A percentile compares a stretch with the other conserved stretches of the same genome.
Evolutionary conservation across 2,329 filamentous ascomycete species (phyloP).

Genomic region (Ophiocordyceps unilateralis): DNA sequence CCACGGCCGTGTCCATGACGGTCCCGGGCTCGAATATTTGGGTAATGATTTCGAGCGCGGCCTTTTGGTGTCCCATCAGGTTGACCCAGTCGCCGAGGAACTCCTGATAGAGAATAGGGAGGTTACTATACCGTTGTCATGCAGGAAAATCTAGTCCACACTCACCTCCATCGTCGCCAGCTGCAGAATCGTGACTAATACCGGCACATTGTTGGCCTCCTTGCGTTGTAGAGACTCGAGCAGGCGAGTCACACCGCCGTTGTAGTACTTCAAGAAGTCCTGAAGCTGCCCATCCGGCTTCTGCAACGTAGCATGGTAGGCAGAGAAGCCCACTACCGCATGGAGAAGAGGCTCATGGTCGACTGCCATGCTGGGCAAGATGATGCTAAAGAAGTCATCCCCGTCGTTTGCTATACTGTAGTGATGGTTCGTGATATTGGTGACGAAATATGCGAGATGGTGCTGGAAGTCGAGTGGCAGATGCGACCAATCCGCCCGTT

Average conservation of each 20-base stretch:
- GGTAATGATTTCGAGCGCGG: conserved; percentile 65
- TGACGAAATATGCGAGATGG: conserved; percentile 62
- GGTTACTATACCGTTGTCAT: not conserved
- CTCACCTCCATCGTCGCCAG: conserved; percentile 82
- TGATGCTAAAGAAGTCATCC: conserved; percentile 55
- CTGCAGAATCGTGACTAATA: conserved; percentile 74
- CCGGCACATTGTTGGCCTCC: conserved; percentile 55
- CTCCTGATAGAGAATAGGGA: conserved; percentile 40
- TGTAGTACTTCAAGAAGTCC: conserved; percentile 79
- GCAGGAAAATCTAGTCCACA: not conserved
- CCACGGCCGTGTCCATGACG: conserved; percentile 51
- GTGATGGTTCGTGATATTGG: conserved; percentile 65
- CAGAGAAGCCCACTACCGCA: conserved; percentile 72
- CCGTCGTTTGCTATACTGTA: conserved; percentile 62
- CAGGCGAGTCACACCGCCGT: conserved; percentile 66
- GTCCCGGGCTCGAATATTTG: conserved; percentile 63
- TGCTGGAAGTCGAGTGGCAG: conserved; percentile 55
- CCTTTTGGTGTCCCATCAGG: conserved; percentile 79
- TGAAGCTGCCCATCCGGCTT: conserved; percentile 57
- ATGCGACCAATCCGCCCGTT: conserved; percentile 32
- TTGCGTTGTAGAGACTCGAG: conserved; percentile 53
- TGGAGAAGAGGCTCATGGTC: conserved; percentile 66
- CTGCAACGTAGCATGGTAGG: conserved; percentile 65
- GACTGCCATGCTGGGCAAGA: conserved; percentile 55
- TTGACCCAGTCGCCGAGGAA: conserved; percentile 93